phyloP scores from a whole-genome alignment of 345 rosid genomes.

The Balakata baccata region DNA sequence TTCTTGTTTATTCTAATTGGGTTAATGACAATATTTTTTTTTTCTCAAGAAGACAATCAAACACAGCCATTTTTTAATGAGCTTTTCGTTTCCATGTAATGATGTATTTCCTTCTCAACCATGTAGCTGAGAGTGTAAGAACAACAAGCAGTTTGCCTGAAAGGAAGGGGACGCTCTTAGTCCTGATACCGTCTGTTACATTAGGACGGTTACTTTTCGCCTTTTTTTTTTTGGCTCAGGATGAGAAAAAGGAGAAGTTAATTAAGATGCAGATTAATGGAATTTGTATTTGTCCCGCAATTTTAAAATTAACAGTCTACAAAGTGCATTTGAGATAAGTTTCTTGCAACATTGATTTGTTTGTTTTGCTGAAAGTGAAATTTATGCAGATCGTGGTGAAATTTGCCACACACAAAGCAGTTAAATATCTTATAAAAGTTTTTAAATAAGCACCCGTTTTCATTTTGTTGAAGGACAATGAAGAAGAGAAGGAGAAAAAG shows the following conservation, averaged over 20 bases:
- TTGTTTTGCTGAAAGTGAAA: too few relatives aligned
- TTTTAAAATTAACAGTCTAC: background rate
- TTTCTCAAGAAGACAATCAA: too few relatives aligned
- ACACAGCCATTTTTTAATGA: background rate
- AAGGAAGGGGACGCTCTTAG: background rate
- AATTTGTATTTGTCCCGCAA: background rate
- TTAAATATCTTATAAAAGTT: too few relatives aligned
- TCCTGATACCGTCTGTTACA: background rate
- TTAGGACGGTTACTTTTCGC: too few relatives aligned
- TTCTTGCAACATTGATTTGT: too few relatives aligned
- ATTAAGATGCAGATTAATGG: background rate
- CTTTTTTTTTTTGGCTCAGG: background rate
- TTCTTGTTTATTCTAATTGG: background rate
- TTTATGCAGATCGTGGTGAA: too few relatives aligned
- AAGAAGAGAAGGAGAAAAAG: background rate
- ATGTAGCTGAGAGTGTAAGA: background rate
- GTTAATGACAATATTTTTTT: too few relatives aligned
- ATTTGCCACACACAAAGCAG: too few relatives aligned
- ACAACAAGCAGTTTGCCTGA: background rate
- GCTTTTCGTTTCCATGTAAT: background rate
- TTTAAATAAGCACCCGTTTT: background rate
- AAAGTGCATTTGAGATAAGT: too few relatives aligned
- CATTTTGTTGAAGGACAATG: background rate
- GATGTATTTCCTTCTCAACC: background rate
- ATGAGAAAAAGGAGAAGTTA: conserved; percentile 2